Evolutionary conservation across 345 rosid species (phyloP).

Genomic region (Populus ilicifolia): DNA sequence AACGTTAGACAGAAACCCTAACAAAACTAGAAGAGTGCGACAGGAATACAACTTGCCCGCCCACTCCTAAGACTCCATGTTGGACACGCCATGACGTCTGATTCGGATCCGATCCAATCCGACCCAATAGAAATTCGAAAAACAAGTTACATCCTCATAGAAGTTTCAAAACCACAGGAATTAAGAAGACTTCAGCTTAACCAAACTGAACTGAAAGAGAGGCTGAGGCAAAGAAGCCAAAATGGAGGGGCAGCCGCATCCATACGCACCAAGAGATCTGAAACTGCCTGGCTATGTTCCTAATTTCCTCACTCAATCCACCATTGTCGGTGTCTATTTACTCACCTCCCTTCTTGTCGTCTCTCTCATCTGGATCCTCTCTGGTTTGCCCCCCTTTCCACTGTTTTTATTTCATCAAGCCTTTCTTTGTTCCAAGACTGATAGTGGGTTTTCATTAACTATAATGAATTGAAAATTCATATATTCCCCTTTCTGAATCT

Average conservation of each 20-base stretch:
- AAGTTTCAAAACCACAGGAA: background rate
- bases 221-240: background rate
- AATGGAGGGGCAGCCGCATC: constrained; percentile 42
- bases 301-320: constrained; percentile 47
- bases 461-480: background rate
- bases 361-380: constrained; percentile 57
- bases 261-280: constrained; percentile 79
- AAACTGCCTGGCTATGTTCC: constrained; percentile 63
- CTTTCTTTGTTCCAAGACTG: background rate
- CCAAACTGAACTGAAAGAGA: background rate
- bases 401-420: background rate
- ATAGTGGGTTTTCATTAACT: background rate
- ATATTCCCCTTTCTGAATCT: background rate
- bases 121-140: background rate
- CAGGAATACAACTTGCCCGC: background rate
- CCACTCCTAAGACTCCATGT: background rate
- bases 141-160: background rate
- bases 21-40: background rate
- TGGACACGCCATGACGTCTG: background rate
- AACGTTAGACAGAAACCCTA: background rate
- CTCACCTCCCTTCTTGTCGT: constrained; percentile 51
- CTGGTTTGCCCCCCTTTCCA: constrained; percentile 40
- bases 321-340: constrained; percentile 51
- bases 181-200: no score
- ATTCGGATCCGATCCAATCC: background rate